Conservation (phyloP, 805 yeast species). For the Jamesozyma spencerorum region DNA sequence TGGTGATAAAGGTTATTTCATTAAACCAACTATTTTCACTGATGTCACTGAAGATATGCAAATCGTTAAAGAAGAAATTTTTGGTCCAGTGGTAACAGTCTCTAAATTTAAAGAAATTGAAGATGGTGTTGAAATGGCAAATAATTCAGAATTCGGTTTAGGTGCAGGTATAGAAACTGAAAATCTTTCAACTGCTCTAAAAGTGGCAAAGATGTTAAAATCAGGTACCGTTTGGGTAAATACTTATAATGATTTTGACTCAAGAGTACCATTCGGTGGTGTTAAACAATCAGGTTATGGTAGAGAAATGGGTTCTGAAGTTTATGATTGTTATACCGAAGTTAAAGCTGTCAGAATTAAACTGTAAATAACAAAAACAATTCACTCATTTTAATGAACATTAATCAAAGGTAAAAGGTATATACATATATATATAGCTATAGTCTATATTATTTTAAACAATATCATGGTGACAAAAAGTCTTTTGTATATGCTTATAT, state of each 20-base stretch:
- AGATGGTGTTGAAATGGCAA: constrained; percentile 58
- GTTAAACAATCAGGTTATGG: constrained; percentile 75
- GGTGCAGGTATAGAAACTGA: constrained; percentile 75
- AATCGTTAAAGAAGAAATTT: constrained; percentile 65
- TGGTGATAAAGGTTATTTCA: constrained; percentile 60
- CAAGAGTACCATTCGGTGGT: constrained; percentile 74
- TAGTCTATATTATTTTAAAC: too few species aligned
- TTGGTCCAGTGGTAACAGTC: constrained; percentile 71
- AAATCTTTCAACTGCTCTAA: constrained; percentile 50
- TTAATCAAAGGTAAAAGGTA: too few species aligned
- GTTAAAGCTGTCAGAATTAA: constrained; percentile 62
- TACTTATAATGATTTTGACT: constrained; percentile 72
- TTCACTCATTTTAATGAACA: neutral
- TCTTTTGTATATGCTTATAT: too few species aligned
- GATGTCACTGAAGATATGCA: constrained; percentile 54
- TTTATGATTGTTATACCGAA: constrained; percentile 67
- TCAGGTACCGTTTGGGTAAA: constrained; percentile 78
- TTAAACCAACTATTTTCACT: constrained; percentile 65
- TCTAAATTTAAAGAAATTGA: constrained; percentile 59
- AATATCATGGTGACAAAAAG: too few species aligned
- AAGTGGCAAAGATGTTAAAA: constrained; percentile 53
- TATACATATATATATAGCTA: too few species aligned
- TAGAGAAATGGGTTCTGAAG: constrained; percentile 79
- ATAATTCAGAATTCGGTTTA: constrained; percentile 64
- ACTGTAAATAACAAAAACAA: neutral